A percentile compares a stretch with the other conserved stretches of the same genome.
Evolutionary conservation across 2,329 filamentous ascomycete species (phyloP).

Genomic region (Periconia sp.): DNA sequence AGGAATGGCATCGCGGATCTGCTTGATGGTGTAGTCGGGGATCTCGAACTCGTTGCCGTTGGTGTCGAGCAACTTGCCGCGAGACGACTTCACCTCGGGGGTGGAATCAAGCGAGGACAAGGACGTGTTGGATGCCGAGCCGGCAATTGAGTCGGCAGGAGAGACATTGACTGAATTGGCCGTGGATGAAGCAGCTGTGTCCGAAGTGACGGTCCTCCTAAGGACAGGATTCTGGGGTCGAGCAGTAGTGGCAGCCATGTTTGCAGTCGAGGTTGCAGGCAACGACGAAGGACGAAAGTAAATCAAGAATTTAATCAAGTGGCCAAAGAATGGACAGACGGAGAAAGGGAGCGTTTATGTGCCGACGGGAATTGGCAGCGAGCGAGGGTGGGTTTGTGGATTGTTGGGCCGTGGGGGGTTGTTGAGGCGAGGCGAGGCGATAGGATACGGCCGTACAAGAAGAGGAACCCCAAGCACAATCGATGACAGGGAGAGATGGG

Average conservation of each 20-base stretch:
- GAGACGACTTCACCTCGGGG: constrained; percentile 52
- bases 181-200: constrained; percentile 55
- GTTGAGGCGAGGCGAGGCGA: constrained; percentile 3
- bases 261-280: neutral
- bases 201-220: constrained; percentile 51
- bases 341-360: neutral
- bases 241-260: constrained; percentile 51
- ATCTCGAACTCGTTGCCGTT: constrained; percentile 94
- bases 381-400: neutral
- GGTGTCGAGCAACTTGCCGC: constrained; percentile 78
- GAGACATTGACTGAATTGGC: constrained; percentile 58
- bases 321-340: neutral
- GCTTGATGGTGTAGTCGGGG: constrained; percentile 95
- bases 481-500: neutral
- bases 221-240: constrained; percentile 53
- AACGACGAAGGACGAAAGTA: neutral
- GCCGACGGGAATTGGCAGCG: neutral
- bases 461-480: neutral
- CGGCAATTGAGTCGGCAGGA: constrained; percentile 61
- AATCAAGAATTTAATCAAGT: neutral
- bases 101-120: constrained; percentile 84
- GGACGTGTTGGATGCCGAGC: constrained; percentile 81
- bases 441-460: neutral
- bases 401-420: constrained; percentile 10
- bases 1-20: constrained; percentile 95